Percentiles rank a stretch among this genome's conserved stretches.
These are phyloP conservation scores for Sporothrix variecibatus DNA, from an alignment of 2,329 filamentous ascomycete species.

Conservation along the genomic window DNA sequence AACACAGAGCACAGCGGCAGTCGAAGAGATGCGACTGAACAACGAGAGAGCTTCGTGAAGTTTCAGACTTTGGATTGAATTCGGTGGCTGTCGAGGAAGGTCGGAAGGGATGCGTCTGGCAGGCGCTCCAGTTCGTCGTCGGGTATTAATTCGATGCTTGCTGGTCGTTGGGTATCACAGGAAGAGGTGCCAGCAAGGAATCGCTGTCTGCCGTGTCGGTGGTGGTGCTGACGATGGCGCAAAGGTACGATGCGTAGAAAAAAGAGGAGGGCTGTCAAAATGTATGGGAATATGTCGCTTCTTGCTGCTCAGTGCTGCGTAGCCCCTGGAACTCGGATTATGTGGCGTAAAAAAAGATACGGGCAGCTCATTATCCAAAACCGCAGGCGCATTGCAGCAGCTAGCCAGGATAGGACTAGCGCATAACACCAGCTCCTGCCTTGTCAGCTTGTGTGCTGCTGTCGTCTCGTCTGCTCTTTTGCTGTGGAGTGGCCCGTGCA, in stretches of 20 bases:
- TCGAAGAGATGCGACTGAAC: neutral
- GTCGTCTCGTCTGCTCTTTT: neutral
- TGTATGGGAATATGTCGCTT: neutral
- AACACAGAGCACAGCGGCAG: neutral
- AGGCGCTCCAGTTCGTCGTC: neutral
- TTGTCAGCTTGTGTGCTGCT: neutral
- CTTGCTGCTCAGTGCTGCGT: conserved; percentile 8
- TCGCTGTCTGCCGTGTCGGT: neutral
- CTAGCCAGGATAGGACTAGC: conserved; percentile 5
- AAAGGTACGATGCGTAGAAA: neutral
- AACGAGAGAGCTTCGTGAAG: neutral
- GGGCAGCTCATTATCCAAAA: neutral
- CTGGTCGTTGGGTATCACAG: neutral
- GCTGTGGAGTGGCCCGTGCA: conserved; percentile 20
- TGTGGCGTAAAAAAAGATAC: conserved; percentile 15
- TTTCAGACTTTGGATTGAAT: neutral
- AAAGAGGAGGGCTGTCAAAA: neutral
- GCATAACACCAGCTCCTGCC: neutral
- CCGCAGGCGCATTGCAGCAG: neutral
- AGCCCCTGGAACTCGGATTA: conserved; percentile 19
- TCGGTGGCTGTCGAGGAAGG: neutral
- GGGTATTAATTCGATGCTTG: neutral
- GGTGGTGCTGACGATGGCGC: conserved; percentile 2
- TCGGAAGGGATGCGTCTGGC: neutral
- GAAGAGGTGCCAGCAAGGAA: neutral